These are phyloP conservation scores for Citrullus mucosospermus DNA, from an alignment of 306 rosid species.

Conservation along the genomic window DNA sequence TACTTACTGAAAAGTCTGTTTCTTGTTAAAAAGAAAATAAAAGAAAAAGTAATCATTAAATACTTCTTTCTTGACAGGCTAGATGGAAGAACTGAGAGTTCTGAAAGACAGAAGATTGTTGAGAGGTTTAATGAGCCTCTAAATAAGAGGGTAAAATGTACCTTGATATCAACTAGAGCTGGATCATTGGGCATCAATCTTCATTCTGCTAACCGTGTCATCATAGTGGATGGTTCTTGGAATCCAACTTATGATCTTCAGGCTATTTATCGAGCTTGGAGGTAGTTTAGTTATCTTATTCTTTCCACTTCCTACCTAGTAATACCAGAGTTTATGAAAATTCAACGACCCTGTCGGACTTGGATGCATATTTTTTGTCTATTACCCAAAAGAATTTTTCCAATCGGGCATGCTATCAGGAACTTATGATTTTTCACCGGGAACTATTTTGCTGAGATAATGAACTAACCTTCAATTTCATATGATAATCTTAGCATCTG, in stretches of 20 bases:
- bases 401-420: background rate
- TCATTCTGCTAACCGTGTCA: slow-evolving; percentile 93
- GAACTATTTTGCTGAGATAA: background rate
- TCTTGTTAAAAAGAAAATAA: background rate
- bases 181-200: slow-evolving; percentile 96
- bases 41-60: background rate
- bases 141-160: slow-evolving; percentile 82
- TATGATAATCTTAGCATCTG: background rate
- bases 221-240: slow-evolving; percentile 98
- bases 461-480: background rate
- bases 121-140: slow-evolving; percentile 79
- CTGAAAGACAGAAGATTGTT: slow-evolving; percentile 87
- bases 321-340: background rate
- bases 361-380: background rate
- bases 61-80: slow-evolving; percentile 36
- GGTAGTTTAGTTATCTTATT: slow-evolving; percentile 31
- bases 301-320: background rate
- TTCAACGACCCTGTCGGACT: background rate
- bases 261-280: slow-evolving; percentile 98
- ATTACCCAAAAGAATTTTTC: background rate
- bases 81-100: slow-evolving; percentile 96
- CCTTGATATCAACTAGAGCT: slow-evolving; percentile 88
- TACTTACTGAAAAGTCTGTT: background rate
- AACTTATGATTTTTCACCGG: background rate
- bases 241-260: slow-evolving; percentile 96